Percentiles rank a stretch among this genome's conserved stretches.
Conservation (phyloP, 352 stramenopile genomes). For the Phytopythium boreale region DNA sequence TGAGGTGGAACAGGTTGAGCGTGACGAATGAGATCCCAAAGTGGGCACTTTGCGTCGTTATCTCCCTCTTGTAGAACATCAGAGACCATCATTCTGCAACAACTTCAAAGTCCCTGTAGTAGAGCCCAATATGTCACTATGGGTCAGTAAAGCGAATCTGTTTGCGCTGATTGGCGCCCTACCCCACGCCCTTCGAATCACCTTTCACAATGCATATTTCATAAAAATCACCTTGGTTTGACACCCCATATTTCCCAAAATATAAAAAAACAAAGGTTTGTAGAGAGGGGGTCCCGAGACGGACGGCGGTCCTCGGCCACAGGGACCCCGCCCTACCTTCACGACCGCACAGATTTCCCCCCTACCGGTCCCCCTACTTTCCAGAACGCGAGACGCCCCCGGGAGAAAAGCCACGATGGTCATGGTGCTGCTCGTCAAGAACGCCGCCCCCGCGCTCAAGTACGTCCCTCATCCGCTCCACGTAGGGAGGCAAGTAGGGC, state of each 20-base stretch:
- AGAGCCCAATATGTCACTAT: background rate
- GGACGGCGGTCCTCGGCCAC: constrained; percentile 10
- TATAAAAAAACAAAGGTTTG: background rate
- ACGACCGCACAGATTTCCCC: constrained; percentile 8
- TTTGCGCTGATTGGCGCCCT: background rate
- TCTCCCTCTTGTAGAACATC: background rate
- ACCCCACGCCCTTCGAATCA: too few relatives aligned
- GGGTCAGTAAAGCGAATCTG: background rate
- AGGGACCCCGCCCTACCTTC: background rate
- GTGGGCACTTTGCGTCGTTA: too few relatives aligned
- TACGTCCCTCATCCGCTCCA: constrained; percentile 17
- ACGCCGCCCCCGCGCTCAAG: constrained; percentile 48
- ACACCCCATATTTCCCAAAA: background rate
- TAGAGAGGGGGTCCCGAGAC: background rate
- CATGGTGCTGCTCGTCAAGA: constrained; percentile 54
- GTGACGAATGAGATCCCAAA: too few relatives aligned
- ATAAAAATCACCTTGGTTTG: background rate
- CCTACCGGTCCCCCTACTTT: background rate
- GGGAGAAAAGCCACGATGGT: constrained; percentile 28
- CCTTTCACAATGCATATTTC: background rate
- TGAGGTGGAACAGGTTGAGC: too few relatives aligned
- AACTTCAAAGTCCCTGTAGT: background rate
- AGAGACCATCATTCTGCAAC: background rate
- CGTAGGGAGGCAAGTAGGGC: background rate
- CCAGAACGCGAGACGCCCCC: constrained; percentile 15